Percentiles rank a stretch among this genome's conserved stretches.
Conservation (phyloP, 129 eudicot genomes). For the Glebionis coronaria region DNA sequence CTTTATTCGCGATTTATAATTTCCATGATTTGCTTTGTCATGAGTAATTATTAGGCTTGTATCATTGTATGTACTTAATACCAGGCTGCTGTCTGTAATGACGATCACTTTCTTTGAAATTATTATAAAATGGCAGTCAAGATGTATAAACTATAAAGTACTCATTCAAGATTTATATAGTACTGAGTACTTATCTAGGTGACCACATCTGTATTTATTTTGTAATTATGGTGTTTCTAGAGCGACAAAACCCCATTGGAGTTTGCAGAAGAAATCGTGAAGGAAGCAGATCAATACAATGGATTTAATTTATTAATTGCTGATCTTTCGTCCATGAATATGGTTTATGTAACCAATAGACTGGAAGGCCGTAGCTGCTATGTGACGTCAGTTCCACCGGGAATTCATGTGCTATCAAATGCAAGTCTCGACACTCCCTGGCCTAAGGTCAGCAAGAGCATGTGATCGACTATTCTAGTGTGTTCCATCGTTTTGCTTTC, state of each 20-base stretch:
- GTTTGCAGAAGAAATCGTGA: constrained; percentile 55
- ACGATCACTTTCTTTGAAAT: too few relatives aligned
- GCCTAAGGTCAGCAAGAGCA: constrained; percentile 61
- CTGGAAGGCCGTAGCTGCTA: constrained; percentile 34
- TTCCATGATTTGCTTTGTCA: too few relatives aligned
- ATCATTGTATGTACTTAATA: too few relatives aligned
- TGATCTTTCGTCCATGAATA: constrained; percentile 60
- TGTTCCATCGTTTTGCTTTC: neutral
- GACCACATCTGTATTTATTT: neutral
- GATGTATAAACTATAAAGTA: too few relatives aligned
- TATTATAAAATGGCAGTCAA: too few relatives aligned
- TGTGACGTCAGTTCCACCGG: constrained; percentile 52
- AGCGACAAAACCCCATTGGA: constrained; percentile 53
- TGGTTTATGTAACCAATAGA: constrained; percentile 85
- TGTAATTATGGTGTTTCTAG: constrained; percentile 36
- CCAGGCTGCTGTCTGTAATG: too few relatives aligned
- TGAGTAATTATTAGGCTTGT: too few relatives aligned
- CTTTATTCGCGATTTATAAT: neutral
- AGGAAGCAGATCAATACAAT: constrained; percentile 56
- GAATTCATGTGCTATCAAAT: constrained; percentile 69
- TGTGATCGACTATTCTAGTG: neutral
- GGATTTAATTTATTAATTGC: constrained; percentile 79
- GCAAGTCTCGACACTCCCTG: constrained; percentile 76
- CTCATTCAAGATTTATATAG: too few relatives aligned
- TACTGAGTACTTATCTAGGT: neutral